Base-by-base conservation (phyloP, 2,329 filamentous ascomycete species). In the Aspergillus carbonarius region DNA sequence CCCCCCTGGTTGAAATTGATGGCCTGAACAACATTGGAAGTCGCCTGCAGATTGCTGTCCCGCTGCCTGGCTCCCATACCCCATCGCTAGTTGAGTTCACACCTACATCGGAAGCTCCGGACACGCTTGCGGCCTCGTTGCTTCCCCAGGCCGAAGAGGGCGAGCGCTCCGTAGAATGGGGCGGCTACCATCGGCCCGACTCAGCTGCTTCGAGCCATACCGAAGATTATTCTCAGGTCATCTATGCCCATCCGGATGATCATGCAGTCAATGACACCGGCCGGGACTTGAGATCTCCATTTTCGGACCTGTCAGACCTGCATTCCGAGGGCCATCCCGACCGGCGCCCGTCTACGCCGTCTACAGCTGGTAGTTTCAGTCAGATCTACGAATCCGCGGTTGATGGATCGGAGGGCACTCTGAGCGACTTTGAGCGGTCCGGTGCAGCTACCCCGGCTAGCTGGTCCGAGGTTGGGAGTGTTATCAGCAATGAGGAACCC, bases 381-480 rank as follows among this genome's bases (percentile, higher is more conserved):
- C 70, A 79, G 63, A 67, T 78, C 52, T 62, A 71, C 46, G 61
- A 72, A 57, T 64, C 74, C 5, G 60, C 66, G 1, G 60, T 61
- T 15, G 74, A 76, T 49, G 59, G 42, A 15, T 68, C 76, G 1
- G 75, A 77, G 55, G 75, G 71, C 32, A 76, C 72, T 3, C 51
- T 77, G 55, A 78, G 76, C 60, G 75, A 78, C 18, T 54, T 76
- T 53, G 76, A 66, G 42, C 68, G 63, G 10, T 68, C 70, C 32
- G 70, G 66, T n/a, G 59, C 68, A 40, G 63, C 66, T 57, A 79
- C 76, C 20, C 76, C 76, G 15, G 69, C 70, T 47, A 77, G 76
- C 62, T 79, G 77, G 77, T 79, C 77, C 35, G 77, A 79, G 55
- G 68, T 79, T 44, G 76, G 76, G 13, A 79, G 77, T 59, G 76